Percentiles rank a stretch among this genome's conserved stretches.
These are phyloP conservation scores for Fagus sylvatica DNA, from an alignment of 306 rosid genomes.

Conservation along the genomic window DNA sequence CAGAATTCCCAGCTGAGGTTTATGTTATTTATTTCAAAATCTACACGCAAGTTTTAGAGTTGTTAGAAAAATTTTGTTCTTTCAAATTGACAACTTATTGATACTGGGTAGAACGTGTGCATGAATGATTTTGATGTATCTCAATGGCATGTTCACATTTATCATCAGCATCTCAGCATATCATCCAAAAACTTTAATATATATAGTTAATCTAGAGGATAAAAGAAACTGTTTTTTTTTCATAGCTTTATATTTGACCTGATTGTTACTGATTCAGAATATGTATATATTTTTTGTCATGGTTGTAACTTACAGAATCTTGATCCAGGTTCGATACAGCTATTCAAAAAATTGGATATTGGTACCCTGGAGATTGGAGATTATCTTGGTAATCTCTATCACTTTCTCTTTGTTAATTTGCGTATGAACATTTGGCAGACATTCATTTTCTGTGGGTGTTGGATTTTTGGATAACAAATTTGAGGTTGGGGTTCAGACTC, in stretches of 20 bases:
- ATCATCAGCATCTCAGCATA: neutral
- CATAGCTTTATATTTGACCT: neutral
- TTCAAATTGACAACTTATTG: neutral
- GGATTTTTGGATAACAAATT: neutral
- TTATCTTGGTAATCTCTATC: slow-evolving; percentile 53
- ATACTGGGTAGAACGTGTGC: neutral
- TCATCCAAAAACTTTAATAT: neutral
- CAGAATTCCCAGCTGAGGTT: neutral
- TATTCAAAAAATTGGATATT: slow-evolving; percentile 51
- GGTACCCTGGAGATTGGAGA: slow-evolving; percentile 48
- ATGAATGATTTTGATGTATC: neutral
- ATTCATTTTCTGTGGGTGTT: neutral
- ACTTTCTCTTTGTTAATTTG: slow-evolving; percentile 4
- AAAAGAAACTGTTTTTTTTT: neutral
- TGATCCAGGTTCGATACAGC: slow-evolving; percentile 52
- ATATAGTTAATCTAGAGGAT: neutral
- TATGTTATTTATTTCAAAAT: neutral
- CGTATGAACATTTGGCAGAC: neutral
- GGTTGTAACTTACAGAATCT: slow-evolving; percentile 24
- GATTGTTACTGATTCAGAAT: neutral
- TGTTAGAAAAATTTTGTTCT: neutral
- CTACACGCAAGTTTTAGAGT: neutral
- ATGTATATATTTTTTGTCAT: neutral
- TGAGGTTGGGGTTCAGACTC: neutral
- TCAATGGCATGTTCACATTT: neutral